Conservation (phyloP, 305 asterid species). For the Petunia hybrid region DNA sequence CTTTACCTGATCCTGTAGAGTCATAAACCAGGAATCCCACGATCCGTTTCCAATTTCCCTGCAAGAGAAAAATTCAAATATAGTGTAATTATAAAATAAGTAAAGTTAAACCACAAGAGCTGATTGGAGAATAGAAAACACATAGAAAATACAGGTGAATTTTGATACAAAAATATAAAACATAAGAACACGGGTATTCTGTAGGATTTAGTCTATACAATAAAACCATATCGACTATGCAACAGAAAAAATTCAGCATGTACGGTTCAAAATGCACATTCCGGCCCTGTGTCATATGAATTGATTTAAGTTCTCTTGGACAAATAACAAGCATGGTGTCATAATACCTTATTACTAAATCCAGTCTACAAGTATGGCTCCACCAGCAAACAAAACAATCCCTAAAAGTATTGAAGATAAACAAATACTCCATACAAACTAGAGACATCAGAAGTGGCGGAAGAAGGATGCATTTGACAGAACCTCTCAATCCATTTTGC, state of each 20-base stretch:
- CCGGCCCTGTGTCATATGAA: not conserved
- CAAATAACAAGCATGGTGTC: constrained; percentile 1
- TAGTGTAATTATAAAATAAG: not conserved
- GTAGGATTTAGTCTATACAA: constrained; percentile 18
- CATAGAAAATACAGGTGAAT: too few species aligned
- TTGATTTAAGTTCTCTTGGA: not conserved
- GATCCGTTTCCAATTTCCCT: constrained; percentile 94
- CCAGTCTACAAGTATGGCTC: not conserved
- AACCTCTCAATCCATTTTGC: not conserved
- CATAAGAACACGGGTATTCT: not conserved
- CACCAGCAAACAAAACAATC: not conserved
- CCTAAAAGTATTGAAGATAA: not conserved
- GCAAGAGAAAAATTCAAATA: constrained; percentile 31
- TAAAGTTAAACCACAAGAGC: constrained; percentile 13
- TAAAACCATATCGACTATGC: not conserved
- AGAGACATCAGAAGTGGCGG: not conserved
- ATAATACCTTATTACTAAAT: not conserved
- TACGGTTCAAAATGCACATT: constrained; percentile 15
- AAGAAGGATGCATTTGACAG: not conserved
- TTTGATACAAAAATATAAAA: too few species aligned
- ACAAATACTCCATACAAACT: not conserved
- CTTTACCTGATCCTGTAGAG: constrained; percentile 75
- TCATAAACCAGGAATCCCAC: constrained; percentile 98
- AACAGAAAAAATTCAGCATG: not conserved
- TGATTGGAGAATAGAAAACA: constrained; percentile 23